Conservation (phyloP, 768 basidiomycete genomes). For the Lyophyllum semitale region DNA sequence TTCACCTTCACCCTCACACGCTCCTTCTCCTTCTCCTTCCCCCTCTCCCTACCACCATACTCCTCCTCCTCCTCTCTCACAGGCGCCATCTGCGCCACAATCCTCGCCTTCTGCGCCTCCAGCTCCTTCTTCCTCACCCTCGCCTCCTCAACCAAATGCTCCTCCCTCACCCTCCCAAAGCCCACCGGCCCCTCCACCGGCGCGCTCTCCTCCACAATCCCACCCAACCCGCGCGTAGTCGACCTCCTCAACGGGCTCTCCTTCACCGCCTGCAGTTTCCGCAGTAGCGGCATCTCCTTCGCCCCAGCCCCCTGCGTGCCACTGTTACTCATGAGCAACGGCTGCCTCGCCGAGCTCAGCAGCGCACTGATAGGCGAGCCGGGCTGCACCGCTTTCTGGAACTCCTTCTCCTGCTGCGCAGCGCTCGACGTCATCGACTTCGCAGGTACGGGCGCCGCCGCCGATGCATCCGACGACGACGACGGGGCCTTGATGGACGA, state of each 20-base stretch:
- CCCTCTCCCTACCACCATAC: conserved; percentile 22
- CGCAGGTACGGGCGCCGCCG: too few relatives aligned
- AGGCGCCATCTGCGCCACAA: conserved; percentile 92
- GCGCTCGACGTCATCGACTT: conserved; percentile 61
- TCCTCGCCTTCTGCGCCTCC: conserved; percentile 89
- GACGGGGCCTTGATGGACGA: conserved; percentile 35
- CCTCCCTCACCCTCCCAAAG: conserved; percentile 26
- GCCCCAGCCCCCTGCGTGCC: conserved; percentile 17
- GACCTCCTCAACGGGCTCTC: conserved; percentile 56
- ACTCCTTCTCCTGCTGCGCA: conserved; percentile 91
- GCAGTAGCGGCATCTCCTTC: conserved; percentile 44
- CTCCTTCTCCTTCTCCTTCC: conserved; percentile 24
- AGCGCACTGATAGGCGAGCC: conserved; percentile 93
- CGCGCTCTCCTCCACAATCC: conserved; percentile 39
- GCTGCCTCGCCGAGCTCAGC: conserved; percentile 86
- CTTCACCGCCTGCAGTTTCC: conserved; percentile 60
- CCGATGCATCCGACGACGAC: conserved; percentile 22
- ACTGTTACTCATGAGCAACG: conserved; percentile 67
- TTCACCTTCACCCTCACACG: conserved; percentile 22
- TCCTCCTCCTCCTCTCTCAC: conserved; percentile 47
- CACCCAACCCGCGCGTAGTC: conserved; percentile 42
- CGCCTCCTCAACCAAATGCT: conserved; percentile 32
- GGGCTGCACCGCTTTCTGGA: conserved; percentile 94
- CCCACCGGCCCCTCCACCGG: conserved; percentile 26
- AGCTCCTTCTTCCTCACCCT: conserved; percentile 67